Conservation (phyloP, 805 yeast genomes). For the Saitoella complicata region DNA sequence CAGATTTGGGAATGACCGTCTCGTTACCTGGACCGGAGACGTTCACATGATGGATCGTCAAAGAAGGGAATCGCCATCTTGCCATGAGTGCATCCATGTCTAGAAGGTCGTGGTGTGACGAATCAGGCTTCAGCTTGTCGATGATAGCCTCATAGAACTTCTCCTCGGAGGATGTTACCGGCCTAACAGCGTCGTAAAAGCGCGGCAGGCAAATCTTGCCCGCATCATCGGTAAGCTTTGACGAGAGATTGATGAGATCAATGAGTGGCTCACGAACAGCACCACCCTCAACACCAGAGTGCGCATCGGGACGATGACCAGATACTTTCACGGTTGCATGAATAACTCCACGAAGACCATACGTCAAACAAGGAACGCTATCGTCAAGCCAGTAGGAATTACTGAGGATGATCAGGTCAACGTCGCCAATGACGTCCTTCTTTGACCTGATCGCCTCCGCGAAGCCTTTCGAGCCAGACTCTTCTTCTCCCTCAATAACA, state of each 20-base stretch:
- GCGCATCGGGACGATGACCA: constrained; percentile 73
- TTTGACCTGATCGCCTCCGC: constrained; percentile 45
- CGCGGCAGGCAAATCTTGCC: constrained; percentile 47
- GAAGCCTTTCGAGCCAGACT: constrained; percentile 79
- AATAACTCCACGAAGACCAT: constrained; percentile 84
- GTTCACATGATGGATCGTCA: constrained; percentile 67
- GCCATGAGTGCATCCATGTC: constrained; percentile 39
- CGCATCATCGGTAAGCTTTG: constrained; percentile 39
- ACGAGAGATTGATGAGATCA: constrained; percentile 59
- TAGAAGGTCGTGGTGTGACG: constrained; percentile 13
- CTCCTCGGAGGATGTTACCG: constrained; percentile 41
- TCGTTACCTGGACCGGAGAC: constrained; percentile 84
- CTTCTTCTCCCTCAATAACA: constrained; percentile 89
- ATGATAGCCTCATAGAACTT: constrained; percentile 45
- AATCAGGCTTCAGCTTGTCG: constrained; percentile 15
- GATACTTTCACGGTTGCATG: constrained; percentile 57
- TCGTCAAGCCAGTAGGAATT: constrained; percentile 93
- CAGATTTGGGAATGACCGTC: constrained; percentile 76
- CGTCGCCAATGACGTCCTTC: constrained; percentile 35
- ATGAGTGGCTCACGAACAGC: constrained; percentile 74
- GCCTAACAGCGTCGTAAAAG: constrained; percentile 53
- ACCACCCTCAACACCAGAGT: constrained; percentile 96
- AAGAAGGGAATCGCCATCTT: constrained; percentile 81
- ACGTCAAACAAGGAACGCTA: constrained; percentile 74
- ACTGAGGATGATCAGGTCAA: constrained; percentile 81